A percentile compares a stretch with the other conserved stretches of the same genome.
Evolutionary conservation across 1,284 basidiomycete genomes (phyloP).

Genomic region (Pascua guehoae): DNA sequence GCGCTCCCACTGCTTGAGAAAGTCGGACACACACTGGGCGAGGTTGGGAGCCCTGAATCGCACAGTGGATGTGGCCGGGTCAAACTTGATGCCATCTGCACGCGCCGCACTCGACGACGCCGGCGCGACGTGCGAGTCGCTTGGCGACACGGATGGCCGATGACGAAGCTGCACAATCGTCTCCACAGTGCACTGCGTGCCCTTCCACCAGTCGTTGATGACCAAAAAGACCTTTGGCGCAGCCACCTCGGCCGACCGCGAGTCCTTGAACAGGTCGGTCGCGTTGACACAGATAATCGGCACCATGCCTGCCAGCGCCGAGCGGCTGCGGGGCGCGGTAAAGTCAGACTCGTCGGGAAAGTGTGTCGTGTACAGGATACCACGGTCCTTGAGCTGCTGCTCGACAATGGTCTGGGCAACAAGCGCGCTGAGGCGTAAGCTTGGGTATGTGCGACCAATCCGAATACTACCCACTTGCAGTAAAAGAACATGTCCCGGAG

Average conservation of each 20-base stretch:
- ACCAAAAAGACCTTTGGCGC: slow-evolving; percentile 86
- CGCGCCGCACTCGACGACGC: slow-evolving; percentile 52
- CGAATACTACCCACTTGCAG: slow-evolving; percentile 32
- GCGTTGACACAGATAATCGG: slow-evolving; percentile 79
- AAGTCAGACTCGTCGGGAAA: slow-evolving; percentile 51
- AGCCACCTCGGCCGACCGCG: slow-evolving; percentile 77
- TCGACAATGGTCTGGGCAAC: slow-evolving; percentile 87
- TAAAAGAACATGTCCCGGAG: slow-evolving; percentile 39
- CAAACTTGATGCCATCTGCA: slow-evolving; percentile 66
- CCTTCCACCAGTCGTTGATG: slow-evolving; percentile 85
- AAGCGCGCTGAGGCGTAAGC: slow-evolving; percentile 60
- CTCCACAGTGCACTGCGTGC: slow-evolving; percentile 58
- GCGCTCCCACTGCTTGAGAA: slow-evolving; percentile 83
- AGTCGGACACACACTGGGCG: slow-evolving; percentile 78
- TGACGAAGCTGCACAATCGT: slow-evolving; percentile 65
- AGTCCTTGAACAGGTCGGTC: slow-evolving; percentile 70
- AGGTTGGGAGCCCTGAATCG: slow-evolving; percentile 81
- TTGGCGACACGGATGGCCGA: slow-evolving; percentile 68
- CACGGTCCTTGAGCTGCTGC: slow-evolving; percentile 74
- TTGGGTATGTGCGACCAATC: neutral
- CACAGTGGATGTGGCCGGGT: slow-evolving; percentile 75
- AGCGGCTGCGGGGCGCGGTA: slow-evolving; percentile 21
- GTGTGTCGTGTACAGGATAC: slow-evolving; percentile 72
- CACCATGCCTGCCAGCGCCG: slow-evolving; percentile 55
- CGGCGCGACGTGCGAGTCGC: slow-evolving; percentile 39